Evolutionary conservation across 129 eudicot species (phyloP).

Genomic region (Glebionis coronaria): DNA sequence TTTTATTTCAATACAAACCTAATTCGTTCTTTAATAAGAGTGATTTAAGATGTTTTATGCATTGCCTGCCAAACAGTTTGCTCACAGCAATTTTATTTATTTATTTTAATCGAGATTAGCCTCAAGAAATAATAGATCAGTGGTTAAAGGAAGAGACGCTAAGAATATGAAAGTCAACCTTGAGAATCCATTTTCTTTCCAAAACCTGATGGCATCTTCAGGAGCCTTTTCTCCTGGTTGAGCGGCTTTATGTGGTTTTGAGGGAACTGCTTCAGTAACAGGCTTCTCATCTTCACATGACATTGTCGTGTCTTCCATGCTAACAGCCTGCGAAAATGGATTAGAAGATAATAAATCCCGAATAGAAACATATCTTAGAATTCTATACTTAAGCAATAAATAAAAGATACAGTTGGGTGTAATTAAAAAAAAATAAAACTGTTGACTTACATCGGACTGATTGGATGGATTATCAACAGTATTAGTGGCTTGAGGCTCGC

Average conservation of each 20-base stretch:
- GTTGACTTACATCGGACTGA: conserved; percentile 26
- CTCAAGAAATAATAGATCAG: no score
- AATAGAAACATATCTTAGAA: conserved; percentile 14
- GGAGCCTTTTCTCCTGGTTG: conserved; percentile 84
- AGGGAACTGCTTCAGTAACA: conserved; percentile 18
- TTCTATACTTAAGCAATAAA: not conserved
- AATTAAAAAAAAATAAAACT: not conserved
- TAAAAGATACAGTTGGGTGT: not conserved
- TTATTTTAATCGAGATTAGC: no score
- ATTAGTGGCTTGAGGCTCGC: conserved; percentile 32
- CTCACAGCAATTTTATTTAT: no score
- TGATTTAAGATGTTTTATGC: no score
- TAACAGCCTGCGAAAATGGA: conserved; percentile 29
- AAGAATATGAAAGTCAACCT: conserved; percentile 54
- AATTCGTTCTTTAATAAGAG: no score
- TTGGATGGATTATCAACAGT: conserved; percentile 30
- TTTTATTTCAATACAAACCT: no score
- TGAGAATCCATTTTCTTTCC: conserved; percentile 92
- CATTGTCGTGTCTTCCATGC: conserved; percentile 42
- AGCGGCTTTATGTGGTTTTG: conserved; percentile 43
- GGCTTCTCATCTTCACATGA: conserved; percentile 30
- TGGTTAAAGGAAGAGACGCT: not conserved
- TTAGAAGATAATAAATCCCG: conserved; percentile 37
- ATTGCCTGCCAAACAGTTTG: no score
- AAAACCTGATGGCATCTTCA: conserved; percentile 47